Conservation (phyloP, 331 rosid species). For the Rhamnella rubrinervis region DNA sequence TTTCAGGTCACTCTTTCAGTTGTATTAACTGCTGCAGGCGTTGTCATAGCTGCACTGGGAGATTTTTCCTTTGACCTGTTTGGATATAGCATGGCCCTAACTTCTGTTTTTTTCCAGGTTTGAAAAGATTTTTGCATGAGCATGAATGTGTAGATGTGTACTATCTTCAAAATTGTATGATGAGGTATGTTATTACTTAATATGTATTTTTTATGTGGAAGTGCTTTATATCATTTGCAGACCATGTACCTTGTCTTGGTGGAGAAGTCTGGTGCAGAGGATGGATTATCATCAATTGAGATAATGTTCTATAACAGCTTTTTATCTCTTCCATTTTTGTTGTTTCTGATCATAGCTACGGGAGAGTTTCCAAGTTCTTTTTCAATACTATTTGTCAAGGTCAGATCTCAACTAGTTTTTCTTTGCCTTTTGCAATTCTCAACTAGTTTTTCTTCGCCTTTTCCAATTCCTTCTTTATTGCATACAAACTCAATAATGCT, state of each 20-base stretch:
- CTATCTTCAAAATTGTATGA: background rate
- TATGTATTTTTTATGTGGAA: slow-evolving; percentile 1
- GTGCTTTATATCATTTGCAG: slow-evolving; percentile 44
- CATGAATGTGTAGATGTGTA: background rate
- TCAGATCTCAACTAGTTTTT: slow-evolving; percentile 37
- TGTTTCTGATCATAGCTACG: slow-evolving; percentile 78
- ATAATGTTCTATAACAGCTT: slow-evolving; percentile 95
- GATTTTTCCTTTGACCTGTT: slow-evolving; percentile 89
- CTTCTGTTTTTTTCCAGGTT: slow-evolving; percentile 96
- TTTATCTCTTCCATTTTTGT: slow-evolving; percentile 86
- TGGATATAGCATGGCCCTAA: slow-evolving; percentile 92
- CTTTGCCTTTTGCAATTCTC: background rate
- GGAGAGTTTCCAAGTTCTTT: slow-evolving; percentile 91
- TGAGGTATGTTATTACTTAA: background rate
- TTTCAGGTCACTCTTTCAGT: slow-evolving; percentile 85
- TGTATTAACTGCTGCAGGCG: slow-evolving; percentile 76
- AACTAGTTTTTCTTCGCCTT: slow-evolving; percentile 17
- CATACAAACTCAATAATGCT: slow-evolving; percentile 7
- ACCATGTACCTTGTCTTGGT: slow-evolving; percentile 97
- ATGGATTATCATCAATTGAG: slow-evolving; percentile 87
- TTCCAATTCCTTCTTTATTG: slow-evolving; percentile 11
- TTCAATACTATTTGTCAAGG: slow-evolving; percentile 75
- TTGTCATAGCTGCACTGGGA: slow-evolving; percentile 85
- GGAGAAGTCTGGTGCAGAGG: slow-evolving; percentile 96
- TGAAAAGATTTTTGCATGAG: background rate